Evolutionary conservation across 352 stramenopile genomes (phyloP), one percentile per base, ranked within the genome.

Genomic region (Globisporangium splendens): DNA sequence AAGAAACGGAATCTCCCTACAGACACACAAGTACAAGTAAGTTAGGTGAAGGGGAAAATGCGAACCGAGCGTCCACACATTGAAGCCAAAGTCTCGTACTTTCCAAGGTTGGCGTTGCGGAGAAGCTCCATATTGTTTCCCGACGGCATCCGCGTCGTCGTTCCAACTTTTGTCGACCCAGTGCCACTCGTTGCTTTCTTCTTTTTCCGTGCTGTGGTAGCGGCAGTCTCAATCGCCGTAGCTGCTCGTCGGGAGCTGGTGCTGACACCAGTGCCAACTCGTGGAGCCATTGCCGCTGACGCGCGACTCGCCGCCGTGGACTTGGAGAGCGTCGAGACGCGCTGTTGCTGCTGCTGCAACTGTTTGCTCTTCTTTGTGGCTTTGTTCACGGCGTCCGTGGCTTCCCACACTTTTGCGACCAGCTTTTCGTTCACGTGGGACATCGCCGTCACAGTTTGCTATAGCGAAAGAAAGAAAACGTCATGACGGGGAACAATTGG

Each of bases 351-450:
- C 39, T 77, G 74, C 44, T 78, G 70, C 3, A 85, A 68, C 50
- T 85, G 79, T 28, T 79, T 83, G 46, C 59, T 76, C 41, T 81
- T 79, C 65, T 88, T 87, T 8, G 66, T 75, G 3, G 68, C 69
- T 57, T 83, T 63, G 46, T 83, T 89, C 6, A 66, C 69, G 47
- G 72, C 61, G 46, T 86, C 76, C 1, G 72, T 88, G 18, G 73
- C 69, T 53, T 88, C 77, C 74, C 79, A 83, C 0, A 89, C 67
- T 42, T 86, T 85, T 3, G 61, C 59, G 1, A 90, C 76, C 15
- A 92, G 59, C 43, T 88, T 88, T 35, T 92, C 79, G 38, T 92
- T 89, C 17, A 88, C 59, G 50, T 90, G 78, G 1, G 80, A 83
- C 18, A 92, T 72, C 7, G 75, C 78, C 13, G 69, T 70, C 31